Conservation (phyloP, 768 basidiomycete species). For the Termitomyces sp. region DNA sequence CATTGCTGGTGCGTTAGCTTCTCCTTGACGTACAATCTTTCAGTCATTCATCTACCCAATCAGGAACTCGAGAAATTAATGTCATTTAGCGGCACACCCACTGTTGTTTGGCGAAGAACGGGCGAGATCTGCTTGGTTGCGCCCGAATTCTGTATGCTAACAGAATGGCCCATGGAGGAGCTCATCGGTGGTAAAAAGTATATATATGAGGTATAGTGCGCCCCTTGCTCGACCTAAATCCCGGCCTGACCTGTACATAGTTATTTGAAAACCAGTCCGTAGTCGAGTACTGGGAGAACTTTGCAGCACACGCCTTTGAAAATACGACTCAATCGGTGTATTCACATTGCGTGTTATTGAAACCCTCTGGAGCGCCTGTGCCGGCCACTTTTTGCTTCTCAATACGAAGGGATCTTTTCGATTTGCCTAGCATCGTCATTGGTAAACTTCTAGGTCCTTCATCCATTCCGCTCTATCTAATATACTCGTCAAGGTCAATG, state of each 20-base stretch:
- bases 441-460: constrained; percentile 37
- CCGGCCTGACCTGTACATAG: constrained; percentile 32
- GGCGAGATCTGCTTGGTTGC: constrained; percentile 98
- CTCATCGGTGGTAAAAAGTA: constrained; percentile 56
- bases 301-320: constrained; percentile 95
- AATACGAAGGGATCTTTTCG: constrained; percentile 88
- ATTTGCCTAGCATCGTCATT: constrained; percentile 84
- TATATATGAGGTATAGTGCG: constrained; percentile 52
- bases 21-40: constrained; percentile 7
- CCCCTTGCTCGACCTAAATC: not conserved
- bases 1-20: constrained; percentile 61
- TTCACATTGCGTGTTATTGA: constrained; percentile 85
- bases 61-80: constrained; percentile 97
- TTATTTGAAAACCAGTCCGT: constrained; percentile 94
- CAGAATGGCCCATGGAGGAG: constrained; percentile 86
- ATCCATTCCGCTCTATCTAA: constrained; percentile 4
- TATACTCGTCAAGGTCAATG: constrained; percentile 60
- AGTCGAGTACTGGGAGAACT: constrained; percentile 96
- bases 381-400: constrained; percentile 95
- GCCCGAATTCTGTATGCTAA: constrained; percentile 92
- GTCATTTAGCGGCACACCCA: constrained; percentile 94
- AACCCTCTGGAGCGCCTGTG: constrained; percentile 77
- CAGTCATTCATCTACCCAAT: constrained; percentile 4
- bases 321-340: constrained; percentile 95
- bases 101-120: constrained; percentile 95